phyloP scores from a whole-genome alignment of 441 rosid species.

The Corymbia calophylla region DNA sequence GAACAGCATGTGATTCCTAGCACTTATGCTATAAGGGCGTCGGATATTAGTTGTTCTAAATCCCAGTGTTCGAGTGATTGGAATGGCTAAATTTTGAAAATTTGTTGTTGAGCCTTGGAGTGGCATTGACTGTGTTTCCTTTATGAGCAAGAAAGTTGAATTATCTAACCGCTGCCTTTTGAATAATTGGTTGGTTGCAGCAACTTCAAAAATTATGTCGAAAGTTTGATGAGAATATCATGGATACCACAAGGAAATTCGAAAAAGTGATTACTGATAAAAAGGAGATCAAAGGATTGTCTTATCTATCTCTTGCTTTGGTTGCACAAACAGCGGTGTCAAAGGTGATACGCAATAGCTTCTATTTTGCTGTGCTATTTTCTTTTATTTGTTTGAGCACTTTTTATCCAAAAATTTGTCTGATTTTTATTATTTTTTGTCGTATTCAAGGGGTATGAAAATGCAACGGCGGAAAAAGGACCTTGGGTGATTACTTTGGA shows the following conservation, averaged over 20 bases:
- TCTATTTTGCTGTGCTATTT: background rate
- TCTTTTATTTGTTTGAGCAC: background rate
- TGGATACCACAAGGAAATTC: too few species aligned
- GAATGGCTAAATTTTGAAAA: background rate
- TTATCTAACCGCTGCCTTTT: too few species aligned
- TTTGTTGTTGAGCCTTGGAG: background rate
- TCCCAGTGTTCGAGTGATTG: background rate
- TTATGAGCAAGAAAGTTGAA: background rate
- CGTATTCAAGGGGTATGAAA: background rate
- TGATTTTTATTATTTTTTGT: background rate
- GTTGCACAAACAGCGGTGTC: constrained; percentile 78
- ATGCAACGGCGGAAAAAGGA: background rate
- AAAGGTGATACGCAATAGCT: constrained; percentile 31
- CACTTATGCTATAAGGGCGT: background rate
- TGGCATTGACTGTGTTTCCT: background rate
- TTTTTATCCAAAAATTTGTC: too few species aligned
- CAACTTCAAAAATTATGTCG: too few species aligned
- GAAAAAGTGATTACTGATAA: too few species aligned
- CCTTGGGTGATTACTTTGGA: background rate
- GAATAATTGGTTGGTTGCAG: too few species aligned
- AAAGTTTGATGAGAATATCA: too few species aligned
- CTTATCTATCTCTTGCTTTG: constrained; percentile 34
- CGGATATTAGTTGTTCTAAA: background rate
- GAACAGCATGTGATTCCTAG: background rate
- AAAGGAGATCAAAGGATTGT: too few species aligned